These are phyloP conservation scores for Linnemannia hyalina DNA, from an alignment of 192 early-diverging fungal species.

Conservation along the genomic window DNA sequence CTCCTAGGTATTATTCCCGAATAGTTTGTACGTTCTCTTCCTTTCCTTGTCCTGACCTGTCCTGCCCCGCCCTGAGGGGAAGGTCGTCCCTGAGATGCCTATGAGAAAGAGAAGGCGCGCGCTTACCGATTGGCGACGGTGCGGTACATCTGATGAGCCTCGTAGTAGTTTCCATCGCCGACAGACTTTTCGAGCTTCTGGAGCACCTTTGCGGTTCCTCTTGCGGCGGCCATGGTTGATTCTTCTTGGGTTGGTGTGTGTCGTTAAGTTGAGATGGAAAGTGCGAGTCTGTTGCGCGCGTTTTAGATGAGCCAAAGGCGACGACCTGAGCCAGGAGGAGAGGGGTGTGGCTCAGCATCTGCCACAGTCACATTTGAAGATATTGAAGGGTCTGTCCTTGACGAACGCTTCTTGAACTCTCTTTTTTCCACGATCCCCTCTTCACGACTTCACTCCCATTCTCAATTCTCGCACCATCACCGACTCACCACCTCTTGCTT, in stretches of 20 bases:
- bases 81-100: background rate
- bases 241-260: background rate
- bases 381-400: too few species aligned
- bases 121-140: slow-evolving; percentile 87
- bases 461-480: background rate
- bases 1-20: background rate
- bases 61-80: background rate
- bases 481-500: background rate
- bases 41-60: background rate
- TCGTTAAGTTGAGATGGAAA: background rate
- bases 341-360: slow-evolving; percentile 7
- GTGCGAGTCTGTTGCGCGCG: background rate
- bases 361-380: slow-evolving; percentile 13
- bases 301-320: background rate
- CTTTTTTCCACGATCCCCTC: background rate
- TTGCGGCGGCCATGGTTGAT: slow-evolving; percentile 39
- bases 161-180: slow-evolving; percentile 91
- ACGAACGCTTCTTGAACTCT: background rate
- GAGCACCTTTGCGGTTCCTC: slow-evolving; percentile 73
- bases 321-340: too few species aligned
- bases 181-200: slow-evolving; percentile 77
- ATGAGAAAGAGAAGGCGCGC: background rate
- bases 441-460: too few species aligned
- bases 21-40: background rate
- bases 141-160: slow-evolving; percentile 97